Evolutionary conservation across 352 stramenopile species (phyloP).

Genomic region (Phytophthora multivora): DNA sequence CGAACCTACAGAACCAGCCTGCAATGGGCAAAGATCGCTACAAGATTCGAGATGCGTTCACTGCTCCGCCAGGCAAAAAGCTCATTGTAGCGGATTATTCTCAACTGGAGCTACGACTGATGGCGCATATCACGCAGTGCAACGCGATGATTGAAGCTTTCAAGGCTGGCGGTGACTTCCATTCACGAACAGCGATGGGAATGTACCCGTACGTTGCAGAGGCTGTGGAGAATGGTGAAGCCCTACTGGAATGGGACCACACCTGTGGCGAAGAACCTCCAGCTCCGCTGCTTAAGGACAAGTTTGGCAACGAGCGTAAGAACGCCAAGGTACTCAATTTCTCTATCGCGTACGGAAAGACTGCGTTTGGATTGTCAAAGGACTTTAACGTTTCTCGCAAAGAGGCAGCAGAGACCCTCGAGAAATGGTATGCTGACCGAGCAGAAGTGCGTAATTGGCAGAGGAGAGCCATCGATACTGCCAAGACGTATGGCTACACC

Average conservation of each 20-base stretch:
- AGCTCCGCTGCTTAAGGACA: conserved; percentile 98
- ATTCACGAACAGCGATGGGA: conserved; percentile 96
- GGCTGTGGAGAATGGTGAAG: conserved; percentile 95
- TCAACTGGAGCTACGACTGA: conserved; percentile 98
- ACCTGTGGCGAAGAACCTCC: conserved; percentile 83
- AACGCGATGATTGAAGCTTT: conserved; percentile 99
- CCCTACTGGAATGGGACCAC: conserved; percentile 98
- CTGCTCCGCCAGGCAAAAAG: conserved; percentile 90
- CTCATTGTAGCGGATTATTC: conserved; percentile 99
- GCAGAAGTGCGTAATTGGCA: conserved; percentile 94
- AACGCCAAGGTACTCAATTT: conserved; percentile 99
- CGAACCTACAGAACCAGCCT: conserved; percentile 99
- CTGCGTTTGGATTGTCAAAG: conserved; percentile 95
- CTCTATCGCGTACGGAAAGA: conserved; percentile 99
- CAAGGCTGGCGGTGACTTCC: conserved; percentile 91
- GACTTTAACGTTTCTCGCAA: conserved; percentile 83
- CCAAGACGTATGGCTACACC: conserved; percentile 86
- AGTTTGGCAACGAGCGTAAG: conserved; percentile 96
- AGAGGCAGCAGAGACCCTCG: conserved; percentile 82
- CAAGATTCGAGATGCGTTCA: conserved; percentile 94
- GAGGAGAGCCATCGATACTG: conserved; percentile 91
- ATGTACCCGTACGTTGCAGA: conserved; percentile 99
- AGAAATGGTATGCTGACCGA: conserved; percentile 97
- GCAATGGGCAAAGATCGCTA: conserved; percentile 88
- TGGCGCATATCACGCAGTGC: conserved; percentile 98